Conservation (phyloP, 371 early-diverging fungal species). For the Zancudomyces culisetae region DNA sequence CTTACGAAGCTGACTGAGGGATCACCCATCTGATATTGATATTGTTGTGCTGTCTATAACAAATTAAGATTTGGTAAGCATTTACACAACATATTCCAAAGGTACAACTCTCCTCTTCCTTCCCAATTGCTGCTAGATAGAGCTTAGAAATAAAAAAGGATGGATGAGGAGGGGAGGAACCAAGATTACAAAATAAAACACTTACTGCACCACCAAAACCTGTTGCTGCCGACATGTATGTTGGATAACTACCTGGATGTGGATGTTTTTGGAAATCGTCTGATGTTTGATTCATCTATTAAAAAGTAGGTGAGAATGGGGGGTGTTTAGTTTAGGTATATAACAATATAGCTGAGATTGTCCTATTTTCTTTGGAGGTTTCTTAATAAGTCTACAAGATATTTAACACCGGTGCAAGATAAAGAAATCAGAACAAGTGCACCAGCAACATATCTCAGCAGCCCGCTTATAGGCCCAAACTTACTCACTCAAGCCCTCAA, state of each 20-base stretch:
- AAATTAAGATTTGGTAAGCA: not conserved
- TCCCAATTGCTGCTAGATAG: not conserved
- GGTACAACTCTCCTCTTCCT: not conserved
- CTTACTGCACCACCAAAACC: not conserved
- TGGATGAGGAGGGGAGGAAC: not conserved
- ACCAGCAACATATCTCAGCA: too few relatives aligned
- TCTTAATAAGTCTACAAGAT: too few relatives aligned
- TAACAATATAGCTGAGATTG: too few relatives aligned
- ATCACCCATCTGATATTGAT: slow-evolving; percentile 1
- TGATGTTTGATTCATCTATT: not conserved
- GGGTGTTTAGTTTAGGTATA: too few relatives aligned
- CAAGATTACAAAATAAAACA: not conserved
- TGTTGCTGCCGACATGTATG: not conserved
- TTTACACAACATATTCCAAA: not conserved
- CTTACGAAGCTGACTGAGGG: not conserved
- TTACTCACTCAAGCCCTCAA: too few relatives aligned
- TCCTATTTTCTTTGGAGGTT: too few relatives aligned
- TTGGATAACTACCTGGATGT: not conserved
- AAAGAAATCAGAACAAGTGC: too few relatives aligned
- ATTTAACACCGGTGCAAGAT: too few relatives aligned
- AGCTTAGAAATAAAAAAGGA: not conserved
- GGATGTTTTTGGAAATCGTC: not conserved
- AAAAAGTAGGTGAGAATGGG: too few relatives aligned
- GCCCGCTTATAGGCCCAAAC: too few relatives aligned
- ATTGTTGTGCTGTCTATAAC: not conserved